A percentile compares a stretch with the other conserved stretches of the same genome.
These are phyloP conservation scores for Glycine latifolia DNA, from an alignment of 306 rosid genomes.

Conservation along the genomic window DNA sequence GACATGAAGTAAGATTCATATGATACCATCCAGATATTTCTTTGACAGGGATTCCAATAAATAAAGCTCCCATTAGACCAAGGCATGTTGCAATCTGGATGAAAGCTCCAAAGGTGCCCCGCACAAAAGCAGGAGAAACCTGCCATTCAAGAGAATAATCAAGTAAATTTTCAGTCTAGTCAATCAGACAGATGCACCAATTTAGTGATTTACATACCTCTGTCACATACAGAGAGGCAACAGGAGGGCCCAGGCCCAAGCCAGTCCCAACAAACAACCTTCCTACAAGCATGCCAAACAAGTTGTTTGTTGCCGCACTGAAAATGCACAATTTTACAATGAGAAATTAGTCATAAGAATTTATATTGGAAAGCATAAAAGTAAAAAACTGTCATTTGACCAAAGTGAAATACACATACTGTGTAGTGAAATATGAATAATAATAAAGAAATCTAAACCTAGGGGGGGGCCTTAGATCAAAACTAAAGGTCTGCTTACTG, in stretches of 20 bases:
- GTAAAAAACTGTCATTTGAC: slow-evolving; percentile 5
- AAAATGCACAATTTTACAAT: slow-evolving; percentile 48
- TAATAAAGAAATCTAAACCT: slow-evolving; percentile 25
- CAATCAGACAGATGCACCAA: slow-evolving; percentile 41
- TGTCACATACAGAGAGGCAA: slow-evolving; percentile 81
- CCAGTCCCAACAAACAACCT: slow-evolving; percentile 95
- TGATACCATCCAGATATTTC: slow-evolving; percentile 84
- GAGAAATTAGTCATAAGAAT: slow-evolving; percentile 31
- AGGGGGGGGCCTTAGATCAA: background rate
- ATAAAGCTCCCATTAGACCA: slow-evolving; percentile 86
- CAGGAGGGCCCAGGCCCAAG: slow-evolving; percentile 92
- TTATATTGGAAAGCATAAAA: slow-evolving; percentile 3
- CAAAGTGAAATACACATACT: slow-evolving; percentile 25
- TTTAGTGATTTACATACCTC: slow-evolving; percentile 65
- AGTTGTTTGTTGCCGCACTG: slow-evolving; percentile 91
- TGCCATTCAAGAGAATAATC: slow-evolving; percentile 47
- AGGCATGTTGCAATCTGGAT: slow-evolving; percentile 96
- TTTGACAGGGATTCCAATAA: slow-evolving; percentile 94
- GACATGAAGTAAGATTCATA: slow-evolving; percentile 24
- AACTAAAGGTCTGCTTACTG: background rate
- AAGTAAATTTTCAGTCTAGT: slow-evolving; percentile 30
- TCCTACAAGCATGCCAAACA: slow-evolving; percentile 94
- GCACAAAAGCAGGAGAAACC: slow-evolving; percentile 94
- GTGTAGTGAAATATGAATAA: slow-evolving; percentile 10
- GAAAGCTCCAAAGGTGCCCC: slow-evolving; percentile 95